phyloP scores from a whole-genome alignment of 2,329 filamentous ascomycete species.

The Passalora sequoiae region DNA sequence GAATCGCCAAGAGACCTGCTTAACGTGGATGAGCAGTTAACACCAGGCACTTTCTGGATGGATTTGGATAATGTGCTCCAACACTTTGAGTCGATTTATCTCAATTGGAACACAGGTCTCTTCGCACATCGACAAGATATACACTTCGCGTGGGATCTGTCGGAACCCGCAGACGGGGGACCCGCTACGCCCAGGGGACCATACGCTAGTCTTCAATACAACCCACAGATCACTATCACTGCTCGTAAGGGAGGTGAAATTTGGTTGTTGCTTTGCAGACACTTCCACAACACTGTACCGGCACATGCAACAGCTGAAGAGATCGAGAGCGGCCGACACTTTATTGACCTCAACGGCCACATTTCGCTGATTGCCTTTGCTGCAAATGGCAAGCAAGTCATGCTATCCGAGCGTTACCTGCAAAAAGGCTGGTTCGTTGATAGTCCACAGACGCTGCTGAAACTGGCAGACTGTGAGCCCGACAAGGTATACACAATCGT shows the following conservation, averaged over 20 bases:
- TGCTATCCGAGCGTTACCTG: conserved; percentile 65
- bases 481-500: conserved; percentile 57
- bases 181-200: conserved; percentile 45
- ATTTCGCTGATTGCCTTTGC: conserved; percentile 83
- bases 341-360: conserved; percentile 57
- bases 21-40: conserved; percentile 36
- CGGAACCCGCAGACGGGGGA: conserved; percentile 28
- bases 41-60: conserved; percentile 89
- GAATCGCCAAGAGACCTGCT: conserved; percentile 34
- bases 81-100: conserved; percentile 90
- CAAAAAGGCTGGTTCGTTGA: conserved; percentile 84
- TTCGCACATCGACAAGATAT: conserved; percentile 80
- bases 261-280: conserved; percentile 81
- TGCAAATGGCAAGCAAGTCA: conserved; percentile 63
- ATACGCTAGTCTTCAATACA: conserved; percentile 66
- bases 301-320: conserved; percentile 29
- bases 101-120: conserved; percentile 91
- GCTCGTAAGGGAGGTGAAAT: conserved; percentile 55
- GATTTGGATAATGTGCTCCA: conserved; percentile 79
- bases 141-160: conserved; percentile 79
- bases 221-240: conserved; percentile 56
- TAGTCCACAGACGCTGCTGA: conserved; percentile 83
- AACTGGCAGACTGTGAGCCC: conserved; percentile 59
- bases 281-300: conserved; percentile 53
- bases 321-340: conserved; percentile 41